Evolutionary conservation across 2,329 filamentous ascomycete genomes (phyloP), one percentile per base, ranked within the genome.

Genomic region (Venturia nashicola): DNA sequence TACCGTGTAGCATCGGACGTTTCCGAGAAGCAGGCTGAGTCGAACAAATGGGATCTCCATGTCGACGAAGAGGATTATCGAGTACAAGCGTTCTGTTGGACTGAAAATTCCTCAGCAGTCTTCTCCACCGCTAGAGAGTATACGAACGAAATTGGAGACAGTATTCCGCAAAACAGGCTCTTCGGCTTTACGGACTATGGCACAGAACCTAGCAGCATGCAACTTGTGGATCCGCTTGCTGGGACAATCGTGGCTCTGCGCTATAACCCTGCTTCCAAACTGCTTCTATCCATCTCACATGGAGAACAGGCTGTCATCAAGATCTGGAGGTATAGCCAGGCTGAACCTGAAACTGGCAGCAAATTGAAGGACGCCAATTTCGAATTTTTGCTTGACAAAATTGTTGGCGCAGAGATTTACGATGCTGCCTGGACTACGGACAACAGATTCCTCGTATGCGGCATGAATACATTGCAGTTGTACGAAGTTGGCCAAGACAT

Each of bases 381-480:
- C 59, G 44, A 48, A 46, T 51, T 61, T n/a, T 6, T 34, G 6
- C 57, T 36, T 5, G 57, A 60, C 27, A 61, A 55, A 43, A 46
- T 44, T 5, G 70, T 70, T 32, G 64, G 67, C 18, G 67, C 68
- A 16, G 66, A 66, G 5, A 20, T 79, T 1, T 70, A 75, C 34
- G 78, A 79, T 65, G 77, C 75, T 1, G 72, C 73, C 14, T 80
- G 78, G 77, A 75, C 75, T 48, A 74, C 70, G 55, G 73, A 77
- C 16, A 72, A 74, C 3, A 71, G 71, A 1, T 79, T 80, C 65
- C 71, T 77, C 11, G 75, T 79, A 12, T 78, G 76, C 62, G 77
- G 78, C 12, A 73, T 74, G 9, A 69, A 73, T 27, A 68, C 75
- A 3, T 71, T 77, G 62, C 72, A 74, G 34, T 70, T 74, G 4